Conservation (phyloP, 257 asterid genomes). For the Solanum etuberosum region DNA sequence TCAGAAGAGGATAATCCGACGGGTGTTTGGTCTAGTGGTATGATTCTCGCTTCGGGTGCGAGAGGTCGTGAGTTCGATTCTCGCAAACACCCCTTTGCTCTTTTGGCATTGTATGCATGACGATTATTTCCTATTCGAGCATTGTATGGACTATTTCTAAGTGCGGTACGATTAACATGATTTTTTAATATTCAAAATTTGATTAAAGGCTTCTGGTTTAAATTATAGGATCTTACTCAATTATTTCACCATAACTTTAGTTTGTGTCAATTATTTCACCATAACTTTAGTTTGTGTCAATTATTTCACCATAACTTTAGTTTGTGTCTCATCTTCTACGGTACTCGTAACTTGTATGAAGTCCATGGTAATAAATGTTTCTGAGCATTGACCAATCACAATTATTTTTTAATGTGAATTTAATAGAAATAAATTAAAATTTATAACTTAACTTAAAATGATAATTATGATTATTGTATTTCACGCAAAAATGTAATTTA, state of each 20-base stretch:
- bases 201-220: no score
- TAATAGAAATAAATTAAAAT: neutral
- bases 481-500: neutral
- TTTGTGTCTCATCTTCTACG: neutral
- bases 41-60: conserved; percentile 21
- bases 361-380: neutral
- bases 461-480: neutral
- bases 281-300: no score
- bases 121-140: no score
- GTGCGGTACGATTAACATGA: no score
- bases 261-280: neutral
- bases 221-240: neutral
- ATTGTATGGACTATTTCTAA: no score
- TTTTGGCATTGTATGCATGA: neutral
- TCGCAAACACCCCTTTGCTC: neutral
- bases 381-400: neutral
- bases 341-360: neutral
- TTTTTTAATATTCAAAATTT: no score
- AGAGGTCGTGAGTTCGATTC: conserved; percentile 27
- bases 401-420: neutral
- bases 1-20: neutral
- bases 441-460: neutral
- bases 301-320: no score
- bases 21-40: conserved; percentile 8
- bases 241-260: no score